Evolutionary conservation across 2,329 filamentous ascomycete genomes (phyloP).

Genomic region (Fusarium subtropicale): DNA sequence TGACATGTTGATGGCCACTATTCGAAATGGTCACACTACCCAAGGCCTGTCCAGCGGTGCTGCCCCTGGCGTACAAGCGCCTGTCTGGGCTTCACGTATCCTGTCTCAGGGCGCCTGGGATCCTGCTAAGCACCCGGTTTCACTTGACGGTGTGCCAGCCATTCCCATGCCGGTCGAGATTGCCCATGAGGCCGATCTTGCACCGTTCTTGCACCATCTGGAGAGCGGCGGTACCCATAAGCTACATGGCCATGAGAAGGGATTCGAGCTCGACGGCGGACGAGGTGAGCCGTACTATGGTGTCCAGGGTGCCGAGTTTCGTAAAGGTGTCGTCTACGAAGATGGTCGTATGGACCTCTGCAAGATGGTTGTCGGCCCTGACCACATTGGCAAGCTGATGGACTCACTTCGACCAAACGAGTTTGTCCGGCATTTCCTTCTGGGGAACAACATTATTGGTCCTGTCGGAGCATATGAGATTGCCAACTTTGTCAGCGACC

Average conservation of each 20-base stretch:
- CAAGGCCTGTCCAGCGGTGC: constrained; percentile 49
- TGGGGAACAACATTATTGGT: constrained; percentile 67
- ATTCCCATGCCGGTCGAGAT: constrained; percentile 53
- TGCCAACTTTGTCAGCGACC: constrained; percentile 58
- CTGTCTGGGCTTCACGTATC: constrained; percentile 52
- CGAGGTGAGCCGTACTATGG: constrained; percentile 54
- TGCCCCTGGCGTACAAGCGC: constrained; percentile 49
- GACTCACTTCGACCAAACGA: constrained; percentile 59
- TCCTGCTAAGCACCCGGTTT: constrained; percentile 47
- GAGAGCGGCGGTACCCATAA: constrained; percentile 48
- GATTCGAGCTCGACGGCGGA: constrained; percentile 50
- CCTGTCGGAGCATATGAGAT: constrained; percentile 60
- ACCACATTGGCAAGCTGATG: constrained; percentile 63
- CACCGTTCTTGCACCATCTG: constrained; percentile 52
- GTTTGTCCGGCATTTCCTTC: constrained; percentile 63
- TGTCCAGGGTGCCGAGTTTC: constrained; percentile 53
- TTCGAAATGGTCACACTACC: constrained; percentile 48
- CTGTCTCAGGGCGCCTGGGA: constrained; percentile 52
- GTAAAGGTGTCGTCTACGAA: constrained; percentile 59
- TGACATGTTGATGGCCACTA: constrained; percentile 50
- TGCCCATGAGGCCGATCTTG: constrained; percentile 49
- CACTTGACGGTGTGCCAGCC: constrained; percentile 48
- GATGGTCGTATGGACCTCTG: constrained; percentile 66
- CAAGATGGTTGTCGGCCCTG: constrained; percentile 66
- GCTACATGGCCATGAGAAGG: constrained; percentile 41